Percentiles rank a stretch among this genome's conserved stretches.
Conservation (phyloP, 2,329 filamentous ascomycete genomes). For the Chalara sp. region DNA sequence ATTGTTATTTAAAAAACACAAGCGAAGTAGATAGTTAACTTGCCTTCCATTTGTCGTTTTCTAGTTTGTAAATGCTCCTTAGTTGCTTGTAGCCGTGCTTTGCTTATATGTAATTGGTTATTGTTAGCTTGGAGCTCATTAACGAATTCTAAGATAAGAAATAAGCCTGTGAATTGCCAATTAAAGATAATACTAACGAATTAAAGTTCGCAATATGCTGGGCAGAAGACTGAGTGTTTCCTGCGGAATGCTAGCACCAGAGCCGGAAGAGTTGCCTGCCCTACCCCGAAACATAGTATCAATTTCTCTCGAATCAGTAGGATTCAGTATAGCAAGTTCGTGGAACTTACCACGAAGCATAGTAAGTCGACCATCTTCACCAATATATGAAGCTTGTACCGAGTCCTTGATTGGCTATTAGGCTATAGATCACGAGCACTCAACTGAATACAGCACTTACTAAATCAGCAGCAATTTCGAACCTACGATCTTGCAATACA, state of each 20-base stretch:
- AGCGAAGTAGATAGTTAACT: not conserved
- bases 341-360: constrained; percentile 4
- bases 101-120: not conserved
- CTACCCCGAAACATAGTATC: constrained; percentile 1
- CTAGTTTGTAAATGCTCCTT: not conserved
- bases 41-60: constrained; percentile 4
- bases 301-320: constrained; percentile 4
- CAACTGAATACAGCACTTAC: constrained; percentile 1
- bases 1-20: constrained; percentile 3
- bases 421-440: not conserved
- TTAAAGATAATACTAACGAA: constrained; percentile 4
- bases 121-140: constrained; percentile 2
- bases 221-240: constrained; percentile 5
- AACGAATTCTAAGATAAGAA: constrained; percentile 5
- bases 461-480: constrained; percentile 4
- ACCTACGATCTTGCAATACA: not conserved
- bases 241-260: constrained; percentile 4
- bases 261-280: constrained; percentile 3
- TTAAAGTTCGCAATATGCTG: constrained; percentile 5
- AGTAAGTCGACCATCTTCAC: constrained; percentile 1
- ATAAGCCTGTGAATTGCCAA: constrained; percentile 1
- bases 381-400: constrained; percentile 6
- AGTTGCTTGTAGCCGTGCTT: not conserved
- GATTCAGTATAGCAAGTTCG: constrained; percentile 3
- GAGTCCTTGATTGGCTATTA: constrained; percentile 2